Evolutionary conservation across 345 rosid genomes (phyloP).

Genomic region (Pistacia vera): DNA sequence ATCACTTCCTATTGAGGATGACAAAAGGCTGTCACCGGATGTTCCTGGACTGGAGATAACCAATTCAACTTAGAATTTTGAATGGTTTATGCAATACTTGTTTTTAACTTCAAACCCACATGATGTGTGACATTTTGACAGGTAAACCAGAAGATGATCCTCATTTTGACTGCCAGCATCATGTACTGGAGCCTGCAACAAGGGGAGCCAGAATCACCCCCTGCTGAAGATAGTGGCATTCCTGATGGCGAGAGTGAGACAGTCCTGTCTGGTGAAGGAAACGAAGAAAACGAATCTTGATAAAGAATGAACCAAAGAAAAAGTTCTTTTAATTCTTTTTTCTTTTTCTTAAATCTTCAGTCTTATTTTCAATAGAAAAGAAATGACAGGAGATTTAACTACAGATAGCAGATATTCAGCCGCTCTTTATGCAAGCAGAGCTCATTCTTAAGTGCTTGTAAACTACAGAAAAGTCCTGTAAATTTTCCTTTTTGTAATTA

Average conservation of each 20-base stretch:
- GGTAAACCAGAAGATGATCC: constrained; percentile 99
- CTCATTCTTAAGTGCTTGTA: constrained; percentile 5
- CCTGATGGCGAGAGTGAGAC: constrained; percentile 28
- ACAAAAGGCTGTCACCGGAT: neutral
- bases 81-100: neutral
- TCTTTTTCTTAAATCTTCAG: too few relatives aligned
- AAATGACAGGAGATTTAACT: neutral
- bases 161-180: constrained; percentile 82
- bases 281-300: constrained; percentile 10
- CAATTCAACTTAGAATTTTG: neutral
- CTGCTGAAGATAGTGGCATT: constrained; percentile 31
- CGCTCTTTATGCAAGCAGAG: neutral
- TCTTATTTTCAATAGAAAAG: neutral
- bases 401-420: neutral
- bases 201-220: constrained; percentile 36
- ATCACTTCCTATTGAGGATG: neutral
- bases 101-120: neutral
- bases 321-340: neutral
- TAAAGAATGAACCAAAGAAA: constrained; percentile 20
- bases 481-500: constrained; percentile 17
- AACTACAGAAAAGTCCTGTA: constrained; percentile 14
- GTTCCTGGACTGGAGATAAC: neutral
- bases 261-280: constrained; percentile 27
- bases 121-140: constrained; percentile 26
- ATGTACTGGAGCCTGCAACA: constrained; percentile 95